phyloP scores from a whole-genome alignment of 2,329 filamentous ascomycete genomes.

The Chrysosphaeria jannelii region DNA sequence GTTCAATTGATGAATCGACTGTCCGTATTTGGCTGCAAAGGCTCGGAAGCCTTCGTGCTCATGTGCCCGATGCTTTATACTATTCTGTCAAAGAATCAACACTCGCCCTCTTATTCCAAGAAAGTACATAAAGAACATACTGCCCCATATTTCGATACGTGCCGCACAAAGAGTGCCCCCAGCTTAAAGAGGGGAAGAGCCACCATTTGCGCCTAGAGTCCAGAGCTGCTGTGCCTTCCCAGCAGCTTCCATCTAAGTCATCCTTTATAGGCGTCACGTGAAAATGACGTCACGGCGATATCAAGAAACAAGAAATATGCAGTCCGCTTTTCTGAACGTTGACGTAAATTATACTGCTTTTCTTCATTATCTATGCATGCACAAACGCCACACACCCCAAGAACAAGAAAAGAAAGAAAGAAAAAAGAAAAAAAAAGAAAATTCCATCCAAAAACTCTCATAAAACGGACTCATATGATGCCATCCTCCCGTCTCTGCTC shows the following conservation, averaged over 20 bases:
- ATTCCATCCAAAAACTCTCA: background rate
- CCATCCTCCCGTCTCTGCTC: too few relatives aligned
- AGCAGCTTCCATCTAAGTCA: too few relatives aligned
- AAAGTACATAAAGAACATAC: conserved; percentile 13
- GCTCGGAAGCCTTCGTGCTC: conserved; percentile 29
- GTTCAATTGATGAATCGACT: conserved; percentile 33
- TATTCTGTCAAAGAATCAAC: conserved; percentile 17
- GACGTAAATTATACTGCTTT: too few relatives aligned
- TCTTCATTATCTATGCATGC: too few relatives aligned
- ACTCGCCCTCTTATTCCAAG: background rate
- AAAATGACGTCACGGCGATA: too few relatives aligned
- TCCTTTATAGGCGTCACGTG: too few relatives aligned
- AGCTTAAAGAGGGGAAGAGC: conserved; percentile 37
- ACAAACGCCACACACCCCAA: background rate
- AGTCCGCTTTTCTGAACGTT: too few relatives aligned
- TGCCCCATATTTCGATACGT: conserved; percentile 38
- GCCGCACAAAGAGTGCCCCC: conserved; percentile 29
- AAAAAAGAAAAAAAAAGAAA: background rate
- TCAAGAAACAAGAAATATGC: too few relatives aligned
- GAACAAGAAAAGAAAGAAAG: background rate
- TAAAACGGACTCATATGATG: too few relatives aligned
- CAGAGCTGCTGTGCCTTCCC: too few relatives aligned
- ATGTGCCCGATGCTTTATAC: conserved; percentile 33
- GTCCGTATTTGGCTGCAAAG: conserved; percentile 30
- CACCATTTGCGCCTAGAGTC: too few relatives aligned